Percentiles rank a stretch among this genome's conserved stretches.
Conservation (phyloP, 1,284 basidiomycete species). For the Rhodofomes roseus region DNA sequence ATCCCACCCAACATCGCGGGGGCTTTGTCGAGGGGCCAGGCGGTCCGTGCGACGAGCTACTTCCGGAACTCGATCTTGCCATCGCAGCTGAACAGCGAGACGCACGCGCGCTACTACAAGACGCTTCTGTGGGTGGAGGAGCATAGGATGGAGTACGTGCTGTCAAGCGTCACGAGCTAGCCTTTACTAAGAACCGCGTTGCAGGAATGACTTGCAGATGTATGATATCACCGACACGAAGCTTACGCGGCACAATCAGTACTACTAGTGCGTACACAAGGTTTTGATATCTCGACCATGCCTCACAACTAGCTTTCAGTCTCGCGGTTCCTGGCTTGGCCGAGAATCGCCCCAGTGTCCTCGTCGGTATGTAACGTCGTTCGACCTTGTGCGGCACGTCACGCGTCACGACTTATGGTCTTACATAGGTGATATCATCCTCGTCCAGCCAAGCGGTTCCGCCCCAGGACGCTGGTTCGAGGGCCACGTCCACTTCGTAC, state of each 20-base stretch:
- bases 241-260: conserved; percentile 29
- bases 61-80: conserved; percentile 9
- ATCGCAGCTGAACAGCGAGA: not conserved
- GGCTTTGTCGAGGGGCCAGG: conserved; percentile 1
- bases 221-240: conserved; percentile 47
- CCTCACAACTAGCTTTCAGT: conserved; percentile 27
- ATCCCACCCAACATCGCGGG: conserved; percentile 18
- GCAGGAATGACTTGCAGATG: conserved; percentile 47
- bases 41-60: not conserved
- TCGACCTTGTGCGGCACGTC: not conserved
- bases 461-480: conserved; percentile 46
- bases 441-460: conserved; percentile 41
- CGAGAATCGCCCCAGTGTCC: conserved; percentile 59
- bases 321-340: conserved; percentile 56
- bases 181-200: not conserved
- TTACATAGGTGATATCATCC: conserved; percentile 46
- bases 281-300: not conserved
- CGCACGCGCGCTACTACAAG: conserved; percentile 8
- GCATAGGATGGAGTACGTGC: conserved; percentile 50
- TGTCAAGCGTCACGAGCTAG: conserved; percentile 25
- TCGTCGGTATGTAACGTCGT: conserved; percentile 41
- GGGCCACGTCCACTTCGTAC: conserved; percentile 53
- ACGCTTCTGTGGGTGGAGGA: conserved; percentile 57
- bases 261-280: conserved; percentile 37
- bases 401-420: not conserved